Percentiles rank a stretch among this genome's conserved stretches.
Conservation (phyloP, 345 rosid genomes). For the Brassica juncea region DNA sequence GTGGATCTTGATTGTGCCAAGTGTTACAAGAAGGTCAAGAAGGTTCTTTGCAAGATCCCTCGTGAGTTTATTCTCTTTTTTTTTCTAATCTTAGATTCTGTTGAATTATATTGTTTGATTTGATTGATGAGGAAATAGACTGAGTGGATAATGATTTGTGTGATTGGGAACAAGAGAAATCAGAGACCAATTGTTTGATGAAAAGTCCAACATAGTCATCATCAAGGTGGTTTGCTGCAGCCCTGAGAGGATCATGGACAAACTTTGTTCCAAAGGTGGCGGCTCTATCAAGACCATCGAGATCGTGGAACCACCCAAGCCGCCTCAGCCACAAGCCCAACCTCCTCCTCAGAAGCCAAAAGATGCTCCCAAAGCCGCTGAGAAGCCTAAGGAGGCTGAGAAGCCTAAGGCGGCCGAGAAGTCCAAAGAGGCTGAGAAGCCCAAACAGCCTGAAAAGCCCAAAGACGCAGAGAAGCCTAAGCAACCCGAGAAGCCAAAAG, state of each 20-base stretch:
- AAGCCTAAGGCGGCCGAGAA: neutral
- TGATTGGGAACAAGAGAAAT: conserved; percentile 67
- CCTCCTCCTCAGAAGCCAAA: conserved; percentile 15
- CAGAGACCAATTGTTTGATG: conserved; percentile 62
- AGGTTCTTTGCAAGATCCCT: conserved; percentile 63
- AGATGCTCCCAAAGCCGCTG: conserved; percentile 1
- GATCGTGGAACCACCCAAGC: conserved; percentile 42
- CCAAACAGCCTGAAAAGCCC: conserved; percentile 14
- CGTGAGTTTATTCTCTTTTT: conserved; percentile 50
- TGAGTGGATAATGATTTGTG: conserved; percentile 41
- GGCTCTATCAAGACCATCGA: conserved; percentile 57
- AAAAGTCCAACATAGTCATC: conserved; percentile 60
- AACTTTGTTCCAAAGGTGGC: conserved; percentile 58
- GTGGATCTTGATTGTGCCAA: conserved; percentile 69
- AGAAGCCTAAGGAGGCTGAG: conserved; percentile 23
- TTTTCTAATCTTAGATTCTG: neutral
- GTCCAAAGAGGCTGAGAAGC: neutral
- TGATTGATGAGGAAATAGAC: conserved; percentile 29
- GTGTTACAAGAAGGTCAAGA: conserved; percentile 78
- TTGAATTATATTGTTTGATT: neutral
- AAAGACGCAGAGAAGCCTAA: conserved; percentile 40
- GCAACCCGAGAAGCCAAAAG: conserved; percentile 17
- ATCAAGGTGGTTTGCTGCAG: conserved; percentile 78
- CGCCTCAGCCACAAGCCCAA: conserved; percentile 25
- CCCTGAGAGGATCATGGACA: conserved; percentile 68